These are phyloP conservation scores for Sphagnurus paluster DNA, from an alignment of 1,284 basidiomycete species.

Conservation along the genomic window DNA sequence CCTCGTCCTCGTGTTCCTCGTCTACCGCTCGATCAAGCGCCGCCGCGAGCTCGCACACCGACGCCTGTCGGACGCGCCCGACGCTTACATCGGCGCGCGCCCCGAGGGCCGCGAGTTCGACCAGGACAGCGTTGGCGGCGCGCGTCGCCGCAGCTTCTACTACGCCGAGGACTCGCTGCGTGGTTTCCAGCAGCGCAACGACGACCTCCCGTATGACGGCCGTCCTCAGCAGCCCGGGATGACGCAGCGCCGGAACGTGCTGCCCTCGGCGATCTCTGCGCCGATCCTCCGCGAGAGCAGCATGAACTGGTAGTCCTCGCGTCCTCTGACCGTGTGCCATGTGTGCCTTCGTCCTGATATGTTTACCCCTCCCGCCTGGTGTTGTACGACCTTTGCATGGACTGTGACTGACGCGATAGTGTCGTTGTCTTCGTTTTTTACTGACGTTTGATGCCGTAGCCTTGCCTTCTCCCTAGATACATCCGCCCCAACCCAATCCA, in stretches of 20 bases:
- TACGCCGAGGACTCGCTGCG: conserved; percentile 79
- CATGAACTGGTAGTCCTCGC: conserved; percentile 66
- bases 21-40: conserved; percentile 59
- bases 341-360: background rate
- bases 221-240: conserved; percentile 31
- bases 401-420: background rate
- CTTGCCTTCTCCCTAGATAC: background rate
- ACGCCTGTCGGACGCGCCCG: conserved; percentile 55
- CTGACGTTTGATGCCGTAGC: background rate
- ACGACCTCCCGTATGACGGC: background rate
- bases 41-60: conserved; percentile 61
- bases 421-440: background rate
- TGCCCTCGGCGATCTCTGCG: conserved; percentile 58
- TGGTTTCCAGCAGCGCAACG: conserved; percentile 39
- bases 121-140: conserved; percentile 68
- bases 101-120: conserved; percentile 70
- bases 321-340: conserved; percentile 1
- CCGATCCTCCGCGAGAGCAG: conserved; percentile 70
- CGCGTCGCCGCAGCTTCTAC: conserved; percentile 75
- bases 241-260: conserved; percentile 53
- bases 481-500: no score
- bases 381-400: background rate
- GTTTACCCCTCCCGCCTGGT: background rate
- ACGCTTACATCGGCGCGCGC: conserved; percentile 38
- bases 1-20: conserved; percentile 63